Conservation (phyloP, 306 rosid species). For the Morella rubra region DNA sequence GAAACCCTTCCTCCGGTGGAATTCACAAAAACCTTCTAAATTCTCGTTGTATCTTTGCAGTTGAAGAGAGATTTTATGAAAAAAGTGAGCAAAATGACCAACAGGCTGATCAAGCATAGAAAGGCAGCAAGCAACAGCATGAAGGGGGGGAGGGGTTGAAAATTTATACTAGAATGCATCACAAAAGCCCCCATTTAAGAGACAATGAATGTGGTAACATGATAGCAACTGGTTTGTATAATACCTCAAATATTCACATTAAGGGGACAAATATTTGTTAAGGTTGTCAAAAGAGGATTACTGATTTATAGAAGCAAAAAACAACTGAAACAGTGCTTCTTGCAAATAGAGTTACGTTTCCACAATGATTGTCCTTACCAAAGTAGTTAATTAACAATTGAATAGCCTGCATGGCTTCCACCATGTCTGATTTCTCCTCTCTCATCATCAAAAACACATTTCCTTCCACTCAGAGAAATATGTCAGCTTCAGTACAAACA, state of each 20-base stretch:
- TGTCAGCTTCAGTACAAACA: background rate
- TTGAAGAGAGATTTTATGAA: background rate
- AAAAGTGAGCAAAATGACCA: background rate
- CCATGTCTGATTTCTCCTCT: background rate
- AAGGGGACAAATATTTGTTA: background rate
- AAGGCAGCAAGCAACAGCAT: background rate
- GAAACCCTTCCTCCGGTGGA: background rate
- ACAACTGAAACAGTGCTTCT: background rate
- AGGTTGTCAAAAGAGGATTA: background rate
- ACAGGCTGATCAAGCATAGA: conserved; percentile 6
- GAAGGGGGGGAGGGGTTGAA: background rate
- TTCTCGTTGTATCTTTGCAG: background rate
- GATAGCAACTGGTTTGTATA: too few relatives aligned
- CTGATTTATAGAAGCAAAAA: conserved; percentile 7
- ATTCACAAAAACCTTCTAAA: background rate
- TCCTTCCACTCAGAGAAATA: background rate
- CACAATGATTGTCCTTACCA: background rate
- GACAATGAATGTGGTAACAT: too few relatives aligned
- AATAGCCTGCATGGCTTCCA: background rate
- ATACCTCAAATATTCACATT: too few relatives aligned
- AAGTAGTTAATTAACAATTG: background rate
- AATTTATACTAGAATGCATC: background rate
- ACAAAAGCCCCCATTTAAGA: background rate
- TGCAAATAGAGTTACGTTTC: background rate
- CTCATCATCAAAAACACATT: background rate